phyloP scores from a whole-genome alignment of 805 yeast genomes.

The Yamadazyma scolyti region DNA sequence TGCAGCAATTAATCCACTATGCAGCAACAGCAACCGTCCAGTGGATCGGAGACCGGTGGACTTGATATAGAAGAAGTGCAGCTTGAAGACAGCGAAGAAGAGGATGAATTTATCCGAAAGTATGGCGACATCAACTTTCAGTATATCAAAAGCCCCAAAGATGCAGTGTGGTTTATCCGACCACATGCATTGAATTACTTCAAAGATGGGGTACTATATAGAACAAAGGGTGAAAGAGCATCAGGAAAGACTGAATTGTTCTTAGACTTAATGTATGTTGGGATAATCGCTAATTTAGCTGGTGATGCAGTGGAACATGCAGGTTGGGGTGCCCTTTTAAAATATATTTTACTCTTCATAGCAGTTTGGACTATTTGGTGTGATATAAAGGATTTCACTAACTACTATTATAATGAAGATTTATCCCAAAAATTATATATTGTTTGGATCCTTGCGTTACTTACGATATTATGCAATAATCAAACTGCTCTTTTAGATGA shows the following conservation, averaged over 20 bases:
- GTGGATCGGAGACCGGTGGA: constrained; percentile 1
- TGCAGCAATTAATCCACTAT: no score
- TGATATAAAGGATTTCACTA: constrained; percentile 61
- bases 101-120: constrained; percentile 41
- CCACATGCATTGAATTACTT: constrained; percentile 64
- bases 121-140: constrained; percentile 48
- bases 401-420: constrained; percentile 61
- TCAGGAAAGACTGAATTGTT: constrained; percentile 55
- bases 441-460: constrained; percentile 48
- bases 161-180: constrained; percentile 37
- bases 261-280: constrained; percentile 61
- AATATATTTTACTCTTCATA: constrained; percentile 47
- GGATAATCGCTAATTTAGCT: constrained; percentile 58
- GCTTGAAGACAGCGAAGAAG: constrained; percentile 28
- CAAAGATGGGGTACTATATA: constrained; percentile 50
- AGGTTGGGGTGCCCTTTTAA: constrained; percentile 42
- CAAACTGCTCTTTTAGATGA: constrained; percentile 31
- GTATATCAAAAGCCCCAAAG: constrained; percentile 42
- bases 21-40: no score
- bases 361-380: constrained; percentile 66
- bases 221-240: constrained; percentile 54
- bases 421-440: constrained; percentile 50
- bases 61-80: constrained; percentile 6
- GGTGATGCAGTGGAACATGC: constrained; percentile 49
- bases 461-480: constrained; percentile 51